Percentiles rank a stretch among this genome's conserved stretches.
Conservation (phyloP, 345 rosid species). For the Populus euphratica region DNA sequence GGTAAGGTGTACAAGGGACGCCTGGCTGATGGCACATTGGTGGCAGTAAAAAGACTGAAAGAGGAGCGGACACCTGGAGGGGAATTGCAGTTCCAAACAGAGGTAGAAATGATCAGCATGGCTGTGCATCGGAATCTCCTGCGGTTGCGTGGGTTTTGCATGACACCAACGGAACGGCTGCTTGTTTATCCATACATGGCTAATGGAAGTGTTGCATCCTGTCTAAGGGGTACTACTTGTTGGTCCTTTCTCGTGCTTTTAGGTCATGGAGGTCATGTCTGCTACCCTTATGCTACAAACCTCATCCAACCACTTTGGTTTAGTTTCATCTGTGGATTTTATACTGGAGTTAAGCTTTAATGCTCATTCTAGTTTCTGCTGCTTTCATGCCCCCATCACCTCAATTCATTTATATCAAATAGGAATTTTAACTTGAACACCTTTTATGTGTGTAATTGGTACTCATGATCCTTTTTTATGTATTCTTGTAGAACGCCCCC, state of each 20-base stretch:
- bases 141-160: slow-evolving; percentile 35
- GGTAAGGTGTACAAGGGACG: slow-evolving; percentile 37
- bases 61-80: slow-evolving; percentile 37
- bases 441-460: no score
- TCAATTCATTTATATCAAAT: no score
- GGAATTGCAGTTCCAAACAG: slow-evolving; percentile 36
- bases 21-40: slow-evolving; percentile 36
- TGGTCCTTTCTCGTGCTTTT: neutral
- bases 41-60: slow-evolving; percentile 38
- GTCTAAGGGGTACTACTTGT: slow-evolving; percentile 26
- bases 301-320: neutral
- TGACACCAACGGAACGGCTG: slow-evolving; percentile 35
- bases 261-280: neutral
- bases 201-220: slow-evolving; percentile 37
- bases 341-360: no score
- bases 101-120: slow-evolving; percentile 38
- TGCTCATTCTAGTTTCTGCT: no score
- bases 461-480: no score
- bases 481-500: no score
- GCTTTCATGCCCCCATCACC: no score
- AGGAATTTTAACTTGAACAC: no score
- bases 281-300: neutral
- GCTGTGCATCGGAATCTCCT: slow-evolving; percentile 39
- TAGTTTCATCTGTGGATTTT: no score
- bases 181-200: slow-evolving; percentile 39